phyloP scores from a whole-genome alignment of 192 early-diverging fungal species.

The Lobosporangium transversale region DNA sequence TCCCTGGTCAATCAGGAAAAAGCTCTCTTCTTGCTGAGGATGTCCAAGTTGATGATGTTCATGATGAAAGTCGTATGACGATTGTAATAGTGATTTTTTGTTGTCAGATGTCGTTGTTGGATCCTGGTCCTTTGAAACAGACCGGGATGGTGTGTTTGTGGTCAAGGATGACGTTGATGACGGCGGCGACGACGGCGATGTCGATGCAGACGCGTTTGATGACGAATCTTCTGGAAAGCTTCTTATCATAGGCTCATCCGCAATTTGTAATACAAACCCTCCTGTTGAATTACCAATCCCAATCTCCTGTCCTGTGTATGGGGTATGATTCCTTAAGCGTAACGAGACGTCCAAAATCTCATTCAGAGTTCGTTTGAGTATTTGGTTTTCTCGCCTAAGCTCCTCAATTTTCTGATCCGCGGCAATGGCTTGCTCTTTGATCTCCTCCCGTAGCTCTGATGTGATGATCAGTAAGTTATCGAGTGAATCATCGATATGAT shows the following conservation, averaged over 20 bases:
- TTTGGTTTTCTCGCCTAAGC: conserved; percentile 53
- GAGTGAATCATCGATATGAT: conserved; percentile 63
- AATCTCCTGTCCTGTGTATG: conserved; percentile 53
- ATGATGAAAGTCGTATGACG: conserved; percentile 47
- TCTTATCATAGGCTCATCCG: conserved; percentile 40
- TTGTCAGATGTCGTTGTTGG: not conserved
- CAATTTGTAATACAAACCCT: conserved; percentile 46
- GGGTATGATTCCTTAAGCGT: conserved; percentile 57
- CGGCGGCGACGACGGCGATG: conserved; percentile 1
- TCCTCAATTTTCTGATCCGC: conserved; percentile 51
- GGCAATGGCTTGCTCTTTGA: conserved; percentile 38
- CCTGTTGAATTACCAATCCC: conserved; percentile 38
- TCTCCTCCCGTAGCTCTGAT: conserved; percentile 47
- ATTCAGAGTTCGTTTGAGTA: conserved; percentile 57
- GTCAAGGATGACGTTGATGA: not conserved
- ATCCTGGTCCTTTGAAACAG: not conserved
- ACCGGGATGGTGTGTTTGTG: not conserved
- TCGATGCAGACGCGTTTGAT: not conserved
- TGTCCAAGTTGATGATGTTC: conserved; percentile 43
- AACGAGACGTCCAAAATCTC: conserved; percentile 61
- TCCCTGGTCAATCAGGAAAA: conserved; percentile 43
- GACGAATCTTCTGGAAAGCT: conserved; percentile 29
- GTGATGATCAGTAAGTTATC: conserved; percentile 62
- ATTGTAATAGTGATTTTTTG: conserved; percentile 16
- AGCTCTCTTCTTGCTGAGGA: conserved; percentile 16